Conservation (phyloP, 2,329 filamentous ascomycete genomes). For the Fusarium sp. region DNA sequence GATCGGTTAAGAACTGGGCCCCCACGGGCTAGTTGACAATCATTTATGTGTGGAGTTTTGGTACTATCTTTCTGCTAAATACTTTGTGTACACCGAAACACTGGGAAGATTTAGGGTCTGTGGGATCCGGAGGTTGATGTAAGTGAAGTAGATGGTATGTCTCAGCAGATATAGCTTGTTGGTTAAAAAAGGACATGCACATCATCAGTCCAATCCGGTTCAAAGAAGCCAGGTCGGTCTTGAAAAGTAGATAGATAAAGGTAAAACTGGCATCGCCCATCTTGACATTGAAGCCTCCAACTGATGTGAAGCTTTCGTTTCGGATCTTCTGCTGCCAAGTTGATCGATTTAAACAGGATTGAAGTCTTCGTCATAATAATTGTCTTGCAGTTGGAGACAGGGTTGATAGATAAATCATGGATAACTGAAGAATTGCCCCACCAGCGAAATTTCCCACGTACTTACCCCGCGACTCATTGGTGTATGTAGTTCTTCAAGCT, state of each 20-base stretch:
- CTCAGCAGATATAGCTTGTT: neutral
- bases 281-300: neutral
- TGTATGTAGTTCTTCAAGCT: constrained; percentile 4
- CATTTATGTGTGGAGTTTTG: constrained; percentile 30
- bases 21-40: constrained; percentile 13
- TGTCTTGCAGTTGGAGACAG: neutral
- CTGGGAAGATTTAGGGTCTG: neutral
- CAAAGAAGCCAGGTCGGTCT: neutral
- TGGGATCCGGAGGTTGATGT: neutral
- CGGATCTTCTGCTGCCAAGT: neutral
- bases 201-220: neutral
- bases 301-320: neutral
- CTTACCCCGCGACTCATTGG: constrained; percentile 23
- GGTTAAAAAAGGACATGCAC: neutral
- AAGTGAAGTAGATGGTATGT: neutral
- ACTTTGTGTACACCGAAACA: constrained; percentile 14
- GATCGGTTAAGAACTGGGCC: constrained; percentile 1
- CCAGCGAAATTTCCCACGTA: constrained; percentile 27
- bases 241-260: constrained; percentile 6
- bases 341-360: neutral
- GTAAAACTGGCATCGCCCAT: constrained; percentile 10
- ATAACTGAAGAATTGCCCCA: constrained; percentile 10
- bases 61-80: neutral
- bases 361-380: neutral
- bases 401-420: constrained; percentile 8